A percentile compares a stretch with the other conserved stretches of the same genome.
phyloP scores from a whole-genome alignment of 176 grass and related monocot species.

The Neostapfia colusana region DNA sequence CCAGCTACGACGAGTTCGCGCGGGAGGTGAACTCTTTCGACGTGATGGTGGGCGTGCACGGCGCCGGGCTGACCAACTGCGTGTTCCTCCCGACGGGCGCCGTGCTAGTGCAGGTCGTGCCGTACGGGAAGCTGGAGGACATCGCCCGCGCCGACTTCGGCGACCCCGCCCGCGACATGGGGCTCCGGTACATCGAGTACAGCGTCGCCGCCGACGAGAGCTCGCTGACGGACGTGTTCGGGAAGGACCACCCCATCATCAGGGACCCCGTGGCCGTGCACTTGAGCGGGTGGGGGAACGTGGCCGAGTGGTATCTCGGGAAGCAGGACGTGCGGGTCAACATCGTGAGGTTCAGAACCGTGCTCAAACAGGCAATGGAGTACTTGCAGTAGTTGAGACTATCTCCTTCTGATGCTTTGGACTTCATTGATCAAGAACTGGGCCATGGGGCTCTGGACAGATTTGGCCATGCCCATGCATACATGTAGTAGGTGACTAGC shows the following conservation, averaged over 20 bases:
- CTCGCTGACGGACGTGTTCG: conserved; percentile 53
- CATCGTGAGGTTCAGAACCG: conserved; percentile 43
- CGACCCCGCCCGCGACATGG: conserved; percentile 61
- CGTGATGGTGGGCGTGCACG: conserved; percentile 62
- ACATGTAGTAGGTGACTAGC: too few species aligned
- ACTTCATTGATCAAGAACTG: background rate
- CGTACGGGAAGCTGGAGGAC: conserved; percentile 57
- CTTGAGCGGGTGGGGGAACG: conserved; percentile 54
- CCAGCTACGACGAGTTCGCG: conserved; percentile 38
- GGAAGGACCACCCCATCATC: conserved; percentile 64
- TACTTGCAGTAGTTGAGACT: conserved; percentile 20
- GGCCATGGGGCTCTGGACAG: too few species aligned
- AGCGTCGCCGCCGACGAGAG: conserved; percentile 56
- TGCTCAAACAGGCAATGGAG: conserved; percentile 41
- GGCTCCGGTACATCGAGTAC: conserved; percentile 64
- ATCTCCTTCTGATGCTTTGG: too few species aligned
- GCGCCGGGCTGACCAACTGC: conserved; percentile 67
- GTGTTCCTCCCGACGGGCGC: conserved; percentile 59
- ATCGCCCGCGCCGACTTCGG: conserved; percentile 56
- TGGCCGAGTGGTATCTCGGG: conserved; percentile 66
- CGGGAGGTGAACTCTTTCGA: conserved; percentile 61
- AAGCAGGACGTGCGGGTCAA: conserved; percentile 69
- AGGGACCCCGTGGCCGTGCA: conserved; percentile 59
- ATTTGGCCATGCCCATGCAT: too few species aligned
- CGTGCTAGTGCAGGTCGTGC: conserved; percentile 66